Base-by-base conservation (phyloP, 129 eudicot genomes). In the Escallonia herrerae region DNA sequence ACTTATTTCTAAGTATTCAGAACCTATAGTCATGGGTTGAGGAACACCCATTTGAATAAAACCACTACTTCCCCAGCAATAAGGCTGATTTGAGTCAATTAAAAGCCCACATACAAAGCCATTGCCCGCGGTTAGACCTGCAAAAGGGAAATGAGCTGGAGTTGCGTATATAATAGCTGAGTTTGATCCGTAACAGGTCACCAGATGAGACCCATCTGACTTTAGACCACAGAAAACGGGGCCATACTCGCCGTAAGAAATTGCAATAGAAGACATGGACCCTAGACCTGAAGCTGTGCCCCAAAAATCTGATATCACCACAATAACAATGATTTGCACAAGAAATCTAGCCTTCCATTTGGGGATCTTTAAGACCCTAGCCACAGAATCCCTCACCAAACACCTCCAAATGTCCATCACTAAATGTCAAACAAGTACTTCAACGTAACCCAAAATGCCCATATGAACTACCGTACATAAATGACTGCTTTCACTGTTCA, bases 71-170 rank as follows among this genome's bases (percentile, higher is more conserved):
- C 97, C 97, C 97, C 97, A 91, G 74, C 97, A 91, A 63, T 79
- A 91, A 41, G 97, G 97, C 39, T 75, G 83, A 49, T 76, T 76
- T 3, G 79, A 76, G 46, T 64, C 79, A 81, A 81, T 74, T 50
- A 82, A 51, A 67, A 91, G 90, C 63, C 97, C 97, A 73, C 97
- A 91, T n/a, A 91, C 84, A 67, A 91, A 91, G 44, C 97, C 96
- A 67, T 77, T 84, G 0, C 97, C 97, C 7, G 81, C 97, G 0
- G 95, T 91, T 67, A 91, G 65, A 40, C 96, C 95, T 2, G 72
- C 9, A 45, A 91, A 91, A 2, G 83, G 82, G 2, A 70, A 53
- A 58, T 62, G 74, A 6, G 74, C 58, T 68, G 97, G 97, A 14
- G 91, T 83, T 46, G 81, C 82, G 68, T 76, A 74, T 8, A 70